Percentiles rank a stretch among this genome's conserved stretches.
phyloP scores from a whole-genome alignment of 108 stramenopile genomes.

The Fragilaria crotonensis region DNA sequence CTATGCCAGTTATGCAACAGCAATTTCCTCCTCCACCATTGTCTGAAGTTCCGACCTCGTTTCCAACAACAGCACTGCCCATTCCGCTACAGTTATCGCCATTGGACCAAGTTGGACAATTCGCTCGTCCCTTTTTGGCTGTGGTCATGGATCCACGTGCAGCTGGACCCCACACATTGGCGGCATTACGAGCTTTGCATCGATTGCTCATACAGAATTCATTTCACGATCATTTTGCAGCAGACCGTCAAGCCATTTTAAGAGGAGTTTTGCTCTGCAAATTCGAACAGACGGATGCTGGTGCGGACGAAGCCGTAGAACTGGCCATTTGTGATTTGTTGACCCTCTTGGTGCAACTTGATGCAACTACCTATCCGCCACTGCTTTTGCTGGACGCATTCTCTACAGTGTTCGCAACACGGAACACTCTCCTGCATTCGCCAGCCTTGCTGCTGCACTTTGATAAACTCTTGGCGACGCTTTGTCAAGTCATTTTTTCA shows the following conservation, averaged over 20 bases:
- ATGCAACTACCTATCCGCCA: constrained; percentile 6
- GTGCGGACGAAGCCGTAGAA: constrained; percentile 87
- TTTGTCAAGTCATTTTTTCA: not conserved
- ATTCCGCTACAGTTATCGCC: constrained; percentile 15
- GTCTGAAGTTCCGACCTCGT: not conserved
- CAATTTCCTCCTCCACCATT: constrained; percentile 1
- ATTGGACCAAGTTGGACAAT: constrained; percentile 29
- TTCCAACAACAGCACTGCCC: not conserved
- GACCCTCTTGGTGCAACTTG: constrained; percentile 43
- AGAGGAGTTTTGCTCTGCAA: constrained; percentile 64
- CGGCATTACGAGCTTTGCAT: constrained; percentile 65
- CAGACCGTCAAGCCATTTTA: constrained; percentile 8
- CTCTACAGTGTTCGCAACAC: constrained; percentile 68
- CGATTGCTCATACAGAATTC: constrained; percentile 40
- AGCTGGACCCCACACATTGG: constrained; percentile 81
- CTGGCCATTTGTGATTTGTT: constrained; percentile 86
- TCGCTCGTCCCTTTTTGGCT: constrained; percentile 65
- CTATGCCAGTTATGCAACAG: constrained; percentile 1
- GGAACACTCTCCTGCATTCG: constrained; percentile 73
- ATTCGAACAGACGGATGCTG: constrained; percentile 87
- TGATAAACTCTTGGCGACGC: constrained; percentile 1
- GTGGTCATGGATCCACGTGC: constrained; percentile 81
- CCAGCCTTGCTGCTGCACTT: constrained; percentile 80
- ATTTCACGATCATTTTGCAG: not conserved
- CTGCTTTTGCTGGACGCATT: constrained; percentile 60